Evolutionary conservation across 2,329 filamentous ascomycete genomes (phyloP).

Genomic region (Penicillium sclerotigenum): DNA sequence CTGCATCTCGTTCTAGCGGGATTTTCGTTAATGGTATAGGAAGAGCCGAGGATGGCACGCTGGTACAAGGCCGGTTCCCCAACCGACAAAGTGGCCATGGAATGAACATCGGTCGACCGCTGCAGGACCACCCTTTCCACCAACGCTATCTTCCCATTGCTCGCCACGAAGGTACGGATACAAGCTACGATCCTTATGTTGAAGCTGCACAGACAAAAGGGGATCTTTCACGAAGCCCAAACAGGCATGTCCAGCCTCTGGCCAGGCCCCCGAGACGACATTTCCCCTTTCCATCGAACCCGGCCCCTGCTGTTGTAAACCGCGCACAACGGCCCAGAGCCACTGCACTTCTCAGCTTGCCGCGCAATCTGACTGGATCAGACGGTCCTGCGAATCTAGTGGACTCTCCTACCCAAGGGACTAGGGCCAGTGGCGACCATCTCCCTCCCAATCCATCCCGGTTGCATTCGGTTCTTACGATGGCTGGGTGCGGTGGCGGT

Average conservation of each 20-base stretch:
- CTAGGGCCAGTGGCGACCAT: neutral
- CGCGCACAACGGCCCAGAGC: constrained; percentile 1
- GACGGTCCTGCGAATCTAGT: neutral
- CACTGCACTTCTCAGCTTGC: neutral
- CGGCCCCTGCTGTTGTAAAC: neutral
- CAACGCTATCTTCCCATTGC: constrained; percentile 27
- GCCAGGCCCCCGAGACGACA: neutral
- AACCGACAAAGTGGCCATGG: constrained; percentile 43
- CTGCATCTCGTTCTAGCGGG: constrained; percentile 6
- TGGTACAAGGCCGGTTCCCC: constrained; percentile 41
- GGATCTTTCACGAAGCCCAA: neutral
- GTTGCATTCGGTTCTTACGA: neutral
- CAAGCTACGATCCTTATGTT: neutral
- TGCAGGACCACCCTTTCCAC: constrained; percentile 39
- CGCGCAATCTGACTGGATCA: neutral
- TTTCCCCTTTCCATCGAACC: neutral
- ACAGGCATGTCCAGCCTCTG: neutral
- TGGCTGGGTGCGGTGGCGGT: neutral
- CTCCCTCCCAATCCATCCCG: neutral
- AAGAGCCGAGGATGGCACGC: constrained; percentile 42
- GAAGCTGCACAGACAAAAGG: constrained; percentile 2
- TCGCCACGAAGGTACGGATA: constrained; percentile 6
- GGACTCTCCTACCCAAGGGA: neutral
- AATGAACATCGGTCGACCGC: constrained; percentile 27
- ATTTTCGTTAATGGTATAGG: constrained; percentile 28